phyloP scores from a whole-genome alignment of 2,329 filamentous ascomycete species.

The Paramyrothecium roridum region DNA sequence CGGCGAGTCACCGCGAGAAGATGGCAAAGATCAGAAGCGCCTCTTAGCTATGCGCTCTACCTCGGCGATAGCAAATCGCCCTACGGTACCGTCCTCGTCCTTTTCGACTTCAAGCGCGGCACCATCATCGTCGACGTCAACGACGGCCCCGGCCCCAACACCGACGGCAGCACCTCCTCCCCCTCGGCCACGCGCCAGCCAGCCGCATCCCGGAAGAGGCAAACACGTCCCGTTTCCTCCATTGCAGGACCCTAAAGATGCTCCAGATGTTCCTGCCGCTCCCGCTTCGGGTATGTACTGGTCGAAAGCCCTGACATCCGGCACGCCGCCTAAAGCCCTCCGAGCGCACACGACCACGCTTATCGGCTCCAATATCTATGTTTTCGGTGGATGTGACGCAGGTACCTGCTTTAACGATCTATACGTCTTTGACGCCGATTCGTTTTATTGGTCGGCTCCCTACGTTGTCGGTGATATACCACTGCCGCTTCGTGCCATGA shows the following conservation, averaged over 20 bases:
- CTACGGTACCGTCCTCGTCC: conserved; percentile 17
- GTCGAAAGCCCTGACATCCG: conserved; percentile 63
- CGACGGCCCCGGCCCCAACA: conserved; percentile 15
- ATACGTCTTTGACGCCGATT: conserved; percentile 67
- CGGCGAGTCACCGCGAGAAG: conserved; percentile 20
- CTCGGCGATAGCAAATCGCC: conserved; percentile 43
- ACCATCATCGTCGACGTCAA: conserved; percentile 9
- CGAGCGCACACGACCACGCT: conserved; percentile 66
- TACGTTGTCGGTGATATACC: conserved; percentile 63
- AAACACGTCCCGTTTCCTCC: conserved; percentile 51
- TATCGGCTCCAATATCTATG: conserved; percentile 63
- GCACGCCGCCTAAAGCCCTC: conserved; percentile 56
- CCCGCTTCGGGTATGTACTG: conserved; percentile 72
- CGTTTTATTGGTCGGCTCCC: conserved; percentile 68
- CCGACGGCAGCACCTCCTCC: conserved; percentile 11
- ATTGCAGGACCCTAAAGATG: conserved; percentile 52
- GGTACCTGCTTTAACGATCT: conserved; percentile 66
- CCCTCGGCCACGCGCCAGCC: background rate
- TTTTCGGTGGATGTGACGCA: conserved; percentile 68
- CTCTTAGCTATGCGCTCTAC: conserved; percentile 49
- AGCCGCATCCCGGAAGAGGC: conserved; percentile 27
- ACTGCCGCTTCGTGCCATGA: conserved; percentile 66
- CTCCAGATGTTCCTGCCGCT: conserved; percentile 58
- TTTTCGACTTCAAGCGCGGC: conserved; percentile 1
- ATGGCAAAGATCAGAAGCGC: conserved; percentile 26